These are phyloP conservation scores for Aspergillus nanangensis DNA, from an alignment of 495 filamentous ascomycete genomes.

Conservation along the genomic window DNA sequence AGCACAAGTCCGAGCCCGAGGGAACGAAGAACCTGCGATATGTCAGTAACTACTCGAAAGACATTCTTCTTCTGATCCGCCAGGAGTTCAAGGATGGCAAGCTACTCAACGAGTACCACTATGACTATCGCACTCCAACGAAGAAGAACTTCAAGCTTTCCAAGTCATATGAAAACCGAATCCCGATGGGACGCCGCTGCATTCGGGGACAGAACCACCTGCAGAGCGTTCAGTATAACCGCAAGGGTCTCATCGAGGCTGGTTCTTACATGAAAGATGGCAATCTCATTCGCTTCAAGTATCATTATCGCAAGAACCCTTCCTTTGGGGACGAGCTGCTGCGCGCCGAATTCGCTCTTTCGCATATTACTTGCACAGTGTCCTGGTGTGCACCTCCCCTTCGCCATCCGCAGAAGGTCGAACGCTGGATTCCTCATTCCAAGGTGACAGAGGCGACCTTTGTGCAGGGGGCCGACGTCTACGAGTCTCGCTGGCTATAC, in stretches of 20 bases:
- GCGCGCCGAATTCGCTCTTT: constrained; percentile 51
- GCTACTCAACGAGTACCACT: constrained; percentile 46
- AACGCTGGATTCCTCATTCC: constrained; percentile 56
- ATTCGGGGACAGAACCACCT: constrained; percentile 41
- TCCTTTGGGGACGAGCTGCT: constrained; percentile 53
- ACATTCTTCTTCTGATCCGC: constrained; percentile 42
- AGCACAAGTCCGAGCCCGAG: constrained; percentile 40
- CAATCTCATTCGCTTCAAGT: constrained; percentile 53
- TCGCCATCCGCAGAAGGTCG: constrained; percentile 46
- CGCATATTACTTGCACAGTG: constrained; percentile 51
- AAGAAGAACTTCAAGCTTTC: constrained; percentile 31
- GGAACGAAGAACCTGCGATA: constrained; percentile 35
- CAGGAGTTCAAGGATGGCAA: constrained; percentile 45
- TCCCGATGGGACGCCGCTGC: constrained; percentile 46
- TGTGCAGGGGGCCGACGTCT: constrained; percentile 48
- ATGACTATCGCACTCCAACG: constrained; percentile 37
- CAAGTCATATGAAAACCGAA: constrained; percentile 23
- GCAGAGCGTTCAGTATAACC: constrained; percentile 50
- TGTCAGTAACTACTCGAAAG: constrained; percentile 45
- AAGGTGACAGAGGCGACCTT: constrained; percentile 58
- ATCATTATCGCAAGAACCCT: constrained; percentile 54
- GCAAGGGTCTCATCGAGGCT: constrained; percentile 48
- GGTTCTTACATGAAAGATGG: constrained; percentile 53
- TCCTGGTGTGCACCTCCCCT: constrained; percentile 56
- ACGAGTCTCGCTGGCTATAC: constrained; percentile 53